Evolutionary conservation across 2,329 filamentous ascomycete species (phyloP).

Genomic region (Trichophyton rubrum): DNA sequence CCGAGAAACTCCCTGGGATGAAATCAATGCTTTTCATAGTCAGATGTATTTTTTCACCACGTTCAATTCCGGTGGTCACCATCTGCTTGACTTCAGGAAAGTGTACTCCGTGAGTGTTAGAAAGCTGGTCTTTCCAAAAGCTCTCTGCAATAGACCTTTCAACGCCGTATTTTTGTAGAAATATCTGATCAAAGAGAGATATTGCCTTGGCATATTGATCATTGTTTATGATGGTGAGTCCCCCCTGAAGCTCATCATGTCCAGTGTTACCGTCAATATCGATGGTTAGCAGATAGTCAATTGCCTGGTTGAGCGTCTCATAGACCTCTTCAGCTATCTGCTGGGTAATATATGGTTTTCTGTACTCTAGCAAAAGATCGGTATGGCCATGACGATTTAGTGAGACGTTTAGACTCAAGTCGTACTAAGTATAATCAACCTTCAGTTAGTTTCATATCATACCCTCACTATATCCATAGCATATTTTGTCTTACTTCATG

Average conservation of each 20-base stretch:
- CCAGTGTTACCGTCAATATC: background rate
- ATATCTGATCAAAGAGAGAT: background rate
- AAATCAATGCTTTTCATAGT: background rate
- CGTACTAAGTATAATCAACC: background rate
- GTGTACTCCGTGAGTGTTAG: background rate
- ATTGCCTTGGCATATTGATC: background rate
- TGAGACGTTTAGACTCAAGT: background rate
- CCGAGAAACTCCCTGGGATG: background rate
- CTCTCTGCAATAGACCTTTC: background rate
- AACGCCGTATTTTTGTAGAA: background rate
- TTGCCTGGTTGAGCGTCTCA: background rate
- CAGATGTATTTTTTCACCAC: background rate
- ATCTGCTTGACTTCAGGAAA: background rate
- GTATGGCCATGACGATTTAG: background rate
- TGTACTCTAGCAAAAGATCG: background rate
- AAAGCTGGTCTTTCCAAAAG: background rate
- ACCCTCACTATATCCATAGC: background rate
- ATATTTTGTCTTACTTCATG: background rate
- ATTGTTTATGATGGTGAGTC: background rate
- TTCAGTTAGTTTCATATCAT: background rate
- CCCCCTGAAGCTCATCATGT: background rate
- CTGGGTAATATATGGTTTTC: background rate
- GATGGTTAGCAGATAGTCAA: background rate
- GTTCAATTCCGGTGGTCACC: background rate
- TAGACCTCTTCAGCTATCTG: background rate